Base-by-base conservation (phyloP, 768 basidiomycete genomes). In the Thelephora ganbajun region DNA sequence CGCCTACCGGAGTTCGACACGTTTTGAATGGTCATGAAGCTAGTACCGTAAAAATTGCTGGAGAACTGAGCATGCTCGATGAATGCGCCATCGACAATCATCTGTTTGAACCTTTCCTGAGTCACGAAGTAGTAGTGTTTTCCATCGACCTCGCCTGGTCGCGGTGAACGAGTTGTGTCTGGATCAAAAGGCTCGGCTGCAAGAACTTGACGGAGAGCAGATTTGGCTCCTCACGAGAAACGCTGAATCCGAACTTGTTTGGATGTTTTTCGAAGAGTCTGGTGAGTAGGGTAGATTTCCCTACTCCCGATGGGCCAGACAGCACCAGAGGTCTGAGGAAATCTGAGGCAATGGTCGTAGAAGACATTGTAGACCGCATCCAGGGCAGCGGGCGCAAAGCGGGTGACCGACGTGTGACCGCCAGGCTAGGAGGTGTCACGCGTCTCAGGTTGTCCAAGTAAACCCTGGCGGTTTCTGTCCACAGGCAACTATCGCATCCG, bases 21-120 rank as follows among this genome's bases (percentile, higher is more conserved):
- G 26, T 73, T 70, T 33, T 71, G 66, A 26, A 98, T 78, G 18
- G 91, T 80, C 52, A 77, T 71, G 51, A 81, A 79, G 54, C 83
- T 89, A 4, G 92, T 94, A n/a, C 93, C 93, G 59, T 98, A 98
- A 56, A 76, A 74, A 60, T 97, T 96, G 19, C 83, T 78, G 0
- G 86, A 89, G 66, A 94, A 98, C 62, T 94, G 80, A 13, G 94
- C 91, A 55, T 90, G 77, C 65, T 98, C 94, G 54, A 98, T 84
- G 64, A 98, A 97, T 16, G 83, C 90, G 47, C 74, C 70, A 20
- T 79, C 66, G 14, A 63, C 61, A 42, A 90, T 73, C 53, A 94
- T 74, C 20, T 73, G 65, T 54, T 71, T 72, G 68, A 98, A 98
- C 18, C 62, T 65, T n/a, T 83, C 76, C 23, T 67, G 65, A 11